Base-by-base conservation (phyloP, 2,329 filamentous ascomycete genomes). In the Aspergillus luchuensis region DNA sequence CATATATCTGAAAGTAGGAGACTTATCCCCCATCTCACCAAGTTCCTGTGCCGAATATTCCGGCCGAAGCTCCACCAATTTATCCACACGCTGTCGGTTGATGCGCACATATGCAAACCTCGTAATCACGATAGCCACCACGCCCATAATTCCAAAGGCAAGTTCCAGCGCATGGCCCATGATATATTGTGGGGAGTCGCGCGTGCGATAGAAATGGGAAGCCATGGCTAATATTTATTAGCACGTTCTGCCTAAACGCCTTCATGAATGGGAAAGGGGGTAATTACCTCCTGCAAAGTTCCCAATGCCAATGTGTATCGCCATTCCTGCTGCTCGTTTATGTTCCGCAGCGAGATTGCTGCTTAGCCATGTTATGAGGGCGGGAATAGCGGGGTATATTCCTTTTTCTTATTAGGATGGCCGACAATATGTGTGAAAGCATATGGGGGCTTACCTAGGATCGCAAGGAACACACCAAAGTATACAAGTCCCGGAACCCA, bases 141-240 rank as follows among this genome's bases (percentile, higher is more conserved):
- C 76, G 11, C 82, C 82, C 3, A 76, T 73, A 2, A 74, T 69
- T 21, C 82, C 79, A 53, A 85, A 84, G 0, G 74, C 82, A 13
- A 85, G 78, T 55, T 84, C 82, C 11, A 84, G 71, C 2, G 78
- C 75, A 65, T 85, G 82, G 0, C 82, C 83, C 2, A 84, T 76
- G 4, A 79, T 73, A 60, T 84, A 85, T 19, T 77, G 75, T 0
- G 83, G 83, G 1, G 76, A 72, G 63, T 85, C 82, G 52, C 75
- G 67, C 0, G 72, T 60, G 10, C 88, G 82, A 67, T 91, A 91
- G 67, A 91, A 90, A 68, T 91, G 91, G 5, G 87, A 88, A 0
- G 88, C 86, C 84, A 91, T 89, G 1, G 87, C 88, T 76, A 60
- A 62, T 15, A 62, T 49, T 8, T 23, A 49, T 53, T 49, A 56